Base-by-base conservation (phyloP, 768 basidiomycete genomes). In the Trametes elegans region DNA sequence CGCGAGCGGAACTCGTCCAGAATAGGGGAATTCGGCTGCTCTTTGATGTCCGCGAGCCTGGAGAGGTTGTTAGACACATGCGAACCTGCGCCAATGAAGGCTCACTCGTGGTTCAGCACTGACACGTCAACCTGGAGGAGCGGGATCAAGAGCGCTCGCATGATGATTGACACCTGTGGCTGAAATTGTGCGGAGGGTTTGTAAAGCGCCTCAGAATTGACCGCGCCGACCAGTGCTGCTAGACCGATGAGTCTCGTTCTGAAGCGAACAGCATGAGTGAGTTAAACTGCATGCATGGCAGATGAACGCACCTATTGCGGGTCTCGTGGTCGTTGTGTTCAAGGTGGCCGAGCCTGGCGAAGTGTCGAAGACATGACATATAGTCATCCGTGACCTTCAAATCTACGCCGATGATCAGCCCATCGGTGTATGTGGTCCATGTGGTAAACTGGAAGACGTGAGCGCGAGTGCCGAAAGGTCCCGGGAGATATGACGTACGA, bases 401-500 rank as follows among this genome's bases (percentile, higher is more conserved):
- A 64, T 96, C 93, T 11, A 86, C 82, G 24, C 89, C 90, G 58
- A 95, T 84, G 35, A 89, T 74, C 49, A 85, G 84, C 0, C 93
- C 92, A 61, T 95, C 88, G 19, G 94, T 93, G 61, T 86, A 97
- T 14, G 93, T 94, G 18, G 88, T 87, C 88, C 92, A 98, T 1
- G 92, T 87, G 3, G 87, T 90, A 64, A 96, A 93, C 88, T 94
- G 62, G 28, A n/a, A 16, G 10, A 8, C 1, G 3, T 40, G 31
- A 31, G 57, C 6, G 63, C 13, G 32, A 44, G n/a, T 53, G 32
- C 1, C 19, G 2, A 35, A 27, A 43, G 21, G 18, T 32, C 19
- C 41, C n/a, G 13, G 11, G 19, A 6, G 7, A 23, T 14, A 0
- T 39, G 2, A 53, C 89, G 63, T 68, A 93, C 93, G 49, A 93